These are phyloP conservation scores for Tricholomella constricta DNA, from an alignment of 768 basidiomycete genomes.

Conservation along the genomic window DNA sequence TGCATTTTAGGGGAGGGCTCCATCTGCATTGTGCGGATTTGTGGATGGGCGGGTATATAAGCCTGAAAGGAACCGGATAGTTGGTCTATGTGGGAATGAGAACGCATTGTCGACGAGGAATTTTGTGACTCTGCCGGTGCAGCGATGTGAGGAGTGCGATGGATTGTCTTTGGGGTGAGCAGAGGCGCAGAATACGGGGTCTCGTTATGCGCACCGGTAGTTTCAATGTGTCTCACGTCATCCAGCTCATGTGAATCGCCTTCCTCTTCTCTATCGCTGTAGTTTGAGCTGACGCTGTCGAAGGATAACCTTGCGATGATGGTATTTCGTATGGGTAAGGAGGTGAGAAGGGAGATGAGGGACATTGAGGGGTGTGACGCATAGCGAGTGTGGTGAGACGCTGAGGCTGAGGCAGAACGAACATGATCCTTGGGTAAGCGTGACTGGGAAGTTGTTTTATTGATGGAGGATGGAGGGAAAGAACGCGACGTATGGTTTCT, in stretches of 20 bases:
- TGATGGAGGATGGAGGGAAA: slow-evolving; percentile 49
- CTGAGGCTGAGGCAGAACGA: slow-evolving; percentile 14
- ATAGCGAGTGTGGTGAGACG: slow-evolving; percentile 25
- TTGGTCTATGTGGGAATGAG: slow-evolving; percentile 28
- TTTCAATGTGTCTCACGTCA: slow-evolving; percentile 32
- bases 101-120: slow-evolving; percentile 1
- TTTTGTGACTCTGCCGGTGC: background rate
- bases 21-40: slow-evolving; percentile 50
- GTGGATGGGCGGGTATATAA: slow-evolving; percentile 30
- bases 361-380: slow-evolving; percentile 36
- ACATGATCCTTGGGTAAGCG: slow-evolving; percentile 8
- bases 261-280: slow-evolving; percentile 38
- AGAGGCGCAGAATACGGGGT: slow-evolving; percentile 2
- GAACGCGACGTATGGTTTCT: slow-evolving; percentile 46
- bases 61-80: slow-evolving; percentile 36
- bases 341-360: slow-evolving; percentile 44
- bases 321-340: slow-evolving; percentile 54
- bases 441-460: slow-evolving; percentile 14
- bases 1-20: slow-evolving; percentile 58
- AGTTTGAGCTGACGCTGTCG: slow-evolving; percentile 49
- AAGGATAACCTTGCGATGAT: slow-evolving; percentile 58
- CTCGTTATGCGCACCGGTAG: background rate
- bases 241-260: slow-evolving; percentile 45
- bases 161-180: slow-evolving; percentile 17
- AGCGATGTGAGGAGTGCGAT: background rate